Base-by-base conservation (phyloP, 108 stramenopile species). In the Epipyxis sp. region DNA sequence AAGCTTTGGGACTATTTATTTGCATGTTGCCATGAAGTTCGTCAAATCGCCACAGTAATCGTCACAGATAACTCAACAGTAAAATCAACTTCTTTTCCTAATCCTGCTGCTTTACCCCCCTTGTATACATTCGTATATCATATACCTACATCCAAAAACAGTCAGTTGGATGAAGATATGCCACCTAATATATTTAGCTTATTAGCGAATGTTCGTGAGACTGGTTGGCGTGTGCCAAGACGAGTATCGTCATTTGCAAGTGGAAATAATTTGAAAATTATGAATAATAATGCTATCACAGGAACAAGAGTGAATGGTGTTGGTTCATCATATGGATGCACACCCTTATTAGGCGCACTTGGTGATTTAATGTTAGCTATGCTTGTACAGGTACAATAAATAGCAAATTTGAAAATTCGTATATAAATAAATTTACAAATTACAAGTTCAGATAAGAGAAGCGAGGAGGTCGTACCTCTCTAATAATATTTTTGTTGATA, bases 331-430 rank as follows among this genome's bases (percentile, higher is more conserved):
- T 74, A 74, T 37, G 71, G 16, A 27, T 74, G 46, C 46, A 54
- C 71, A 37, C 71, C 71, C 6, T 42, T 74, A 30, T 42, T 74
- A 42, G 71, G 50, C 10, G 35, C 32, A 39, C 32, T 74, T 16
- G 71, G 32, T 3, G 71, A 74, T 39, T 74, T 27, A 37, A 74
- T 74, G 71, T 25, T 74, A 42, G 71, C 71, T 13, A 74, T 74
- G 71, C n/a, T 74, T 13, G 27, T 74, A 13, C 71, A 74, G 29
- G 54, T 57, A 57, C 54, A n/a, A n/a, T n/a, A n/a, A n/a, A n/a
- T 57, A n/a, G 25, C 25, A n/a, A n/a, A n/a, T n/a, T 57, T 57
- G 54, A n/a, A 57, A n/a, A n/a, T 57, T 57, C 25, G 25, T n/a
- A n/a, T 57, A 57, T 57, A n/a, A n/a, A 57, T 57, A n/a, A n/a